Base-by-base conservation (phyloP, 2,329 filamentous ascomycete genomes). In the Daldinia sp. region DNA sequence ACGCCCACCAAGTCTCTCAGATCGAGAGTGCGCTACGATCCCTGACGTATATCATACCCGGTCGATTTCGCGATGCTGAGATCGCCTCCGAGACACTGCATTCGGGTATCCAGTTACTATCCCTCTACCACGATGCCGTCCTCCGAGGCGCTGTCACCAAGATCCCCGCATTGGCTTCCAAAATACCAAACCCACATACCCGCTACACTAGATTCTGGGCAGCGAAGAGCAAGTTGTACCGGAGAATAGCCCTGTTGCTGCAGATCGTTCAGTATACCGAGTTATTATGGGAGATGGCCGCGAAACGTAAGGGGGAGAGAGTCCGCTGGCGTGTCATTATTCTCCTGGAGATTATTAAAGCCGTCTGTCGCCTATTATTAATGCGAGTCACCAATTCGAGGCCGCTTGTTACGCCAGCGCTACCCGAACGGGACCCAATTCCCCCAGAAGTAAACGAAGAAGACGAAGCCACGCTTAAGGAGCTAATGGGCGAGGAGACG, bases 281-380 rank as follows among this genome's bases (percentile, higher is more conserved):
- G 81, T 84, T 99, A 33, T 83, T 99, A n/a, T 96, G 95, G 87
- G 96, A 99, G 79, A 99, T 99, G 96, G 89, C 92, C 30, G 94
- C 94, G 30, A 97, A 97, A 81, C 88, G 95, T 55, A 90, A 90
- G 69, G 92, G 93, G 18, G 94, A 92, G 50, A 88, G 97, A 79
- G 82, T 91, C 28, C 89, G 94, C 33, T 99, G 96, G 96, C 90
- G 93, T 58, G 89, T 97, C 0, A 89, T 98, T 5, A 90, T 98
- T 10, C 78, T 97, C 3, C 84, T 99, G 23, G 96, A 99, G 81
- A 86, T 89, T 0, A 84, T 96, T 77, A 98, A 98, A 81, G 94
- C 95, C 2, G 73, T 96, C 7, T 98, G 95, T 78, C 86, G 93
- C 59, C 82, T 98, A 54, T 81, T 97, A 39, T 85, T 98, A 58